Evolutionary conservation across 179 eudicot species (phyloP), one percentile per base, ranked within the genome.

Genomic region (Vitellaria paradoxa): DNA sequence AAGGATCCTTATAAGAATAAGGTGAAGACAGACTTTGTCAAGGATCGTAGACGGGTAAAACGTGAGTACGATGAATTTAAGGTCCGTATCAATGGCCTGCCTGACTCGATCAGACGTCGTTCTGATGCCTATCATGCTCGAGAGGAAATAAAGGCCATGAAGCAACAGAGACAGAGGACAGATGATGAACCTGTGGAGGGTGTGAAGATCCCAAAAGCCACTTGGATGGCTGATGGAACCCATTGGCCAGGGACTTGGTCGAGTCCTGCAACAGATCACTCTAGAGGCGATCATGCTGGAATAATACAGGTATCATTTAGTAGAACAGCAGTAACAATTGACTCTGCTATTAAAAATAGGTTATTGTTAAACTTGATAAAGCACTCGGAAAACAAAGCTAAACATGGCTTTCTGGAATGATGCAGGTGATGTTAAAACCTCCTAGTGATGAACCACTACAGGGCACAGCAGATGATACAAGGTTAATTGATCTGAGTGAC

Each of bases 231-330:
- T 74, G 98, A 93, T 86, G 94, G 95, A 79, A 91, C 97, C 57
- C 95, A 93, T 82, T 93, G 98, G 98, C 98, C 98, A 73, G 98
- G 98, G 47, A 92, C 98, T 63, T 93, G 98, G 98, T 77, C 90
- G 80, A 78, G 68, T 79, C 67, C 98, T 78, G 74, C 92, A 67
- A 65, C 85, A 0, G 97, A 93, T 70, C 98, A 93, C 81, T 84
- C 95, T 10, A 92, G 71, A 78, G 97, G 95, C 65, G 98, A 93
- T 78, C 98, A 93, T 84, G 97, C 98, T 4, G 98, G 98, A 65
- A 91, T 90, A 64, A 94, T 94, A 81, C 98, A 94, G 96, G 98
- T 94, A 81, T 49, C 18, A 64, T 75, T 63, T 63, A 56, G 42
- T 68, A 9, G 55, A 45, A n/a, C 53, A 45, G 3, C 12, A 23